Percentiles rank a stretch among this genome's conserved stretches.
Evolutionary conservation across 2,329 filamentous ascomycete genomes (phyloP).

Genomic region (Helotiales sp.): DNA sequence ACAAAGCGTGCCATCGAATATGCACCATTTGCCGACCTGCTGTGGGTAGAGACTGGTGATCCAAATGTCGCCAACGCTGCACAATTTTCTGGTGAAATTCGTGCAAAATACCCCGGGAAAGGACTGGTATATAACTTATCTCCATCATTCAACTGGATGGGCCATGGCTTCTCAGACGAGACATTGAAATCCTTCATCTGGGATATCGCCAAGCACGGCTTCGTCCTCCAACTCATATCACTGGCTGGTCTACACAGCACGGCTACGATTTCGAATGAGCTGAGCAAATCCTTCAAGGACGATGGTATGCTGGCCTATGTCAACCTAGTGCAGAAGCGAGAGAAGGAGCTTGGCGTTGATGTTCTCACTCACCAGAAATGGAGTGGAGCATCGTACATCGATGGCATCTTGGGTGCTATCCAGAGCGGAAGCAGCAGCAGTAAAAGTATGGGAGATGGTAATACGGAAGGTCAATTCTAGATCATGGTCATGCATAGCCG

Average conservation of each 20-base stretch:
- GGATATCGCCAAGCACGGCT: slow-evolving; percentile 91
- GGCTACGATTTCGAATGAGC: slow-evolving; percentile 69
- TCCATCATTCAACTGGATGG: slow-evolving; percentile 98
- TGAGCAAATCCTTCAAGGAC: slow-evolving; percentile 81
- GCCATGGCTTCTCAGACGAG: slow-evolving; percentile 84
- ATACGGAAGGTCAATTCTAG: slow-evolving; percentile 76
- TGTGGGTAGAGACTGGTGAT: slow-evolving; percentile 96
- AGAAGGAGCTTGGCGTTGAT: slow-evolving; percentile 72
- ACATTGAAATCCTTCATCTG: slow-evolving; percentile 91
- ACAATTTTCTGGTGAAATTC: slow-evolving; percentile 77
- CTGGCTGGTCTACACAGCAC: slow-evolving; percentile 70
- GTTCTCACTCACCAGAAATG: slow-evolving; percentile 49
- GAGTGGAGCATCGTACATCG: slow-evolving; percentile 76
- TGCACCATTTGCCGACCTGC: slow-evolving; percentile 87
- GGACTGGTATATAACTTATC: slow-evolving; percentile 95
- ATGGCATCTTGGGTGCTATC: slow-evolving; percentile 87
- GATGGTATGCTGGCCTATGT: slow-evolving; percentile 98
- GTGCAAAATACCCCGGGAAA: slow-evolving; percentile 73
- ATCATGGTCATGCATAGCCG: not conserved
- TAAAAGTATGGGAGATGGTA: slow-evolving; percentile 94
- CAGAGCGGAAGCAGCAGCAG: slow-evolving; percentile 89
- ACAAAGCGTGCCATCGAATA: slow-evolving; percentile 94
- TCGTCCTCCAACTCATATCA: slow-evolving; percentile 70
- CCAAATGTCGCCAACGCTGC: slow-evolving; percentile 80
- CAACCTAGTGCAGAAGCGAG: slow-evolving; percentile 84